Evolutionary conservation across 768 basidiomycete genomes (phyloP), one percentile per base, ranked within the genome.

Genomic region (Rhodotorula graminis): DNA sequence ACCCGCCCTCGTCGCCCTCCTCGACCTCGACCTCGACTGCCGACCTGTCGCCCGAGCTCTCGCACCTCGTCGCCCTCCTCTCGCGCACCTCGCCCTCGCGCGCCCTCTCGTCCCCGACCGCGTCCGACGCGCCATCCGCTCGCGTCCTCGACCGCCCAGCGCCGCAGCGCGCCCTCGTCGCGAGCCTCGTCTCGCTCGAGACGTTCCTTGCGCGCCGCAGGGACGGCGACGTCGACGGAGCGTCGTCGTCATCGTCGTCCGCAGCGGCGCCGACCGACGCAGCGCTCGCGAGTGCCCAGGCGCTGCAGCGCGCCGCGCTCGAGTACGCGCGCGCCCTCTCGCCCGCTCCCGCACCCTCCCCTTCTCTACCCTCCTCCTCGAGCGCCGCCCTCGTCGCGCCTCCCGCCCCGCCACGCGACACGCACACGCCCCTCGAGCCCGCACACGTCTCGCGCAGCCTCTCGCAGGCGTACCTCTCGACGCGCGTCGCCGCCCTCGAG

Each of bases 171-270:
- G 61, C 74, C 7, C 29, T 76, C 59, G 52, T 76, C 61, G 50
- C 62, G 33, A 57, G 68, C 1, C 74, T 76, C 68, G 44, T 69
- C 47, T 61, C 65, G 15, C 74, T 76, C 68, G 74, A 76, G 47
- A 72, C 74, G 16, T 64, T 67, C 62, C 71, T 76, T 61, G 74
- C 74, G 0, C 74, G 71, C 3, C 66, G 66, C 1, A 25, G 37
- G 1, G 58, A 59, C 57, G 12, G 23, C 15, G 5, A 49, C 50
- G n/a, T n/a, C n/a, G n/a, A n/a, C n/a, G n/a, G n/a, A n/a, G n/a
- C n/a, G n/a, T n/a, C n/a, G n/a, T 6, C 50, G 25, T 27, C 57
- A 7, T 21, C 55, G 25, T 27, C 65, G 27, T n/a, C 60, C 60
- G 44, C 59, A 31, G 19, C 46, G 31, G 15, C 47, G 0, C 42